phyloP scores from a whole-genome alignment of 495 filamentous ascomycete species.

The Melanomma pulvis-pyrius region DNA sequence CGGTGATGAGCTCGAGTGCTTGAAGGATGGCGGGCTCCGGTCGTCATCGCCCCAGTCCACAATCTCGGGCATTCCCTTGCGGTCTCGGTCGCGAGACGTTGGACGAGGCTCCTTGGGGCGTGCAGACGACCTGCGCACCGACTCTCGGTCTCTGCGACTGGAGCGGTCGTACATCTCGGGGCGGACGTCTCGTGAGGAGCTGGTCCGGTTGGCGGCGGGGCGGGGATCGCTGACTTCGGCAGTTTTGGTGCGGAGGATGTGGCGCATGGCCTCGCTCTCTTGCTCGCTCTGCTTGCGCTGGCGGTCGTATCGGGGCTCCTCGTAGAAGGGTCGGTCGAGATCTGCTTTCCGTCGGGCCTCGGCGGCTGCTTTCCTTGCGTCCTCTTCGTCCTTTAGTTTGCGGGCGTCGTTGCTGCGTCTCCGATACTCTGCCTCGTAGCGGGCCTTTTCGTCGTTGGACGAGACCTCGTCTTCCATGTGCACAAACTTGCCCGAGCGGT shows the following conservation, averaged over 20 bases:
- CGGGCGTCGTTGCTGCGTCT: slow-evolving; percentile 21
- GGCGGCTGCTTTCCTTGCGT: slow-evolving; percentile 11
- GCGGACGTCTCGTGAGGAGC: slow-evolving; percentile 32
- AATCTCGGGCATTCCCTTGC: slow-evolving; percentile 37
- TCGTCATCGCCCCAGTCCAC: slow-evolving; percentile 35
- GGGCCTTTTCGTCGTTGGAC: slow-evolving; percentile 27
- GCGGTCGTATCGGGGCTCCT: slow-evolving; percentile 24
- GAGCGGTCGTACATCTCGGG: slow-evolving; percentile 18
- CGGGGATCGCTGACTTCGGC: slow-evolving; percentile 18
- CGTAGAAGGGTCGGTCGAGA: slow-evolving; percentile 15
- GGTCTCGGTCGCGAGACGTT: slow-evolving; percentile 33
- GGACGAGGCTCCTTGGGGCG: slow-evolving; percentile 28
- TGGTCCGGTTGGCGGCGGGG: slow-evolving; percentile 26
- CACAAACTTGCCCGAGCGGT: slow-evolving; percentile 28
- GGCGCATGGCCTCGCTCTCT: slow-evolving; percentile 14
- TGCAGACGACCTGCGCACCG: slow-evolving; percentile 34
- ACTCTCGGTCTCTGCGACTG: slow-evolving; percentile 17
- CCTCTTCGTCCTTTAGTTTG: slow-evolving; percentile 13
- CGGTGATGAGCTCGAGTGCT: slow-evolving; percentile 34
- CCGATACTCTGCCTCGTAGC: slow-evolving; percentile 28
- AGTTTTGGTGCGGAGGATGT: slow-evolving; percentile 25
- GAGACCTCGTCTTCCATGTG: slow-evolving; percentile 32
- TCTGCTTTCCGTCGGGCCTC: slow-evolving; percentile 30
- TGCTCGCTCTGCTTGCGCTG: slow-evolving; percentile 24
- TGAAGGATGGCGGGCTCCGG: slow-evolving; percentile 28